These are phyloP conservation scores for Botrytis sinoallii DNA, from an alignment of 2,329 filamentous ascomycete genomes.

Conservation along the genomic window DNA sequence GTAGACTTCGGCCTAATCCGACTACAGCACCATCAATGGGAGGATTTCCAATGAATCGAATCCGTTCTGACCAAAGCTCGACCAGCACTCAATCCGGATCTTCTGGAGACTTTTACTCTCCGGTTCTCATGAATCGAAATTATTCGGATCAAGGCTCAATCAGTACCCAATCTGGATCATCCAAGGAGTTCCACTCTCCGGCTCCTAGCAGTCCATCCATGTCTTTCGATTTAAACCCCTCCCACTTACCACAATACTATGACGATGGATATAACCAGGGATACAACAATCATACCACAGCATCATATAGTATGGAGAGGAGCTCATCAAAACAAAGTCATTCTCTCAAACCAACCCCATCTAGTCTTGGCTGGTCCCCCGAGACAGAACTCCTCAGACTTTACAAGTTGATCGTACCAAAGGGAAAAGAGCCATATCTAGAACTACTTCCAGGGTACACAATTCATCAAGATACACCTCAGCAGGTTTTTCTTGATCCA, in stretches of 20 bases:
- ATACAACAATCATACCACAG: slow-evolving; percentile 6
- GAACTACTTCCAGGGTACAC: slow-evolving; percentile 20
- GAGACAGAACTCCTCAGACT: slow-evolving; percentile 20
- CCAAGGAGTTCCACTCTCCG: slow-evolving; percentile 2
- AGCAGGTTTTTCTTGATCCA: slow-evolving; percentile 26
- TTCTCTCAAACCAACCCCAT: slow-evolving; percentile 22
- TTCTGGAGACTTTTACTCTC: slow-evolving; percentile 1
- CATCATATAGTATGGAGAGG: neutral
- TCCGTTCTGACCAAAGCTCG: slow-evolving; percentile 17
- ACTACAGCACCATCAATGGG: neutral
- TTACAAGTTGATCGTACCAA: slow-evolving; percentile 28
- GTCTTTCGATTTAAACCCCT: neutral
- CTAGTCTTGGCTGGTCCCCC: slow-evolving; percentile 24
- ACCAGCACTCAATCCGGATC: slow-evolving; percentile 17
- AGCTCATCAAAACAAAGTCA: neutral
- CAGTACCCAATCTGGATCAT: slow-evolving; percentile 17
- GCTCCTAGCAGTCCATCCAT: slow-evolving; percentile 5
- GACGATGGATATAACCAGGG: neutral
- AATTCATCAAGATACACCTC: slow-evolving; percentile 19
- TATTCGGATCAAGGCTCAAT: slow-evolving; percentile 15
- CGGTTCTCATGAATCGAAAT: slow-evolving; percentile 15
- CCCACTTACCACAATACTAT: neutral
- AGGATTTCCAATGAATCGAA: slow-evolving; percentile 13
- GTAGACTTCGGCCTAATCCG: neutral
- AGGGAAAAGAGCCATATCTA: slow-evolving; percentile 27